phyloP scores from a whole-genome alignment of 2,329 filamentous ascomycete species.

The Aspergillus ustus region DNA sequence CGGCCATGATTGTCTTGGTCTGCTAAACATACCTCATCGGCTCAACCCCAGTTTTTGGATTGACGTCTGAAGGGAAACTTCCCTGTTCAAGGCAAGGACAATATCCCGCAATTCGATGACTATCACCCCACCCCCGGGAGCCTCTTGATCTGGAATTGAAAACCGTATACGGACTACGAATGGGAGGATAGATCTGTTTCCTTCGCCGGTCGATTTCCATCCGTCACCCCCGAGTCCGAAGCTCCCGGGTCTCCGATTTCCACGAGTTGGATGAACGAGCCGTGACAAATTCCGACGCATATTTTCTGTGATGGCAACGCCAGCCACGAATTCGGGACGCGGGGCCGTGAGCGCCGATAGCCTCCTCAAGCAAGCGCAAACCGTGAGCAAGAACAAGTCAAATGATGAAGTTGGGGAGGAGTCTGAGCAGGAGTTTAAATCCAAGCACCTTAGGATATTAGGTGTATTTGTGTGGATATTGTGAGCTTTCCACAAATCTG shows the following conservation, averaged over 20 bases:
- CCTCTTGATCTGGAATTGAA: not conserved
- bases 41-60: slow-evolving; percentile 13
- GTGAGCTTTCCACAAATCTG: slow-evolving; percentile 33
- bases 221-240: not conserved
- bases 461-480: slow-evolving; percentile 47
- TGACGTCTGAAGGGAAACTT: slow-evolving; percentile 10
- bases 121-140: slow-evolving; percentile 1
- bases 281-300: not conserved
- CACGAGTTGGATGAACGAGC: slow-evolving; percentile 13
- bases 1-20: slow-evolving; percentile 21
- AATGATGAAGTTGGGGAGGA: slow-evolving; percentile 35
- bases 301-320: slow-evolving; percentile 18
- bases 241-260: not conserved
- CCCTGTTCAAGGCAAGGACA: slow-evolving; percentile 17
- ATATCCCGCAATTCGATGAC: slow-evolving; percentile 21
- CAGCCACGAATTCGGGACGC: slow-evolving; percentile 13
- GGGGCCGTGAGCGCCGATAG: slow-evolving; percentile 15
- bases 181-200: not conserved
- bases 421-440: slow-evolving; percentile 45
- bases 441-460: slow-evolving; percentile 42
- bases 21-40: slow-evolving; percentile 19
- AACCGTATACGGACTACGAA: not conserved
- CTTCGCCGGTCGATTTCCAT: not conserved
- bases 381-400: slow-evolving; percentile 30
- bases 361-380: slow-evolving; percentile 18